Evolutionary conservation across 805 yeast species (phyloP), one percentile per base, ranked within the genome.

Genomic region (Candida xiaguanensis): DNA sequence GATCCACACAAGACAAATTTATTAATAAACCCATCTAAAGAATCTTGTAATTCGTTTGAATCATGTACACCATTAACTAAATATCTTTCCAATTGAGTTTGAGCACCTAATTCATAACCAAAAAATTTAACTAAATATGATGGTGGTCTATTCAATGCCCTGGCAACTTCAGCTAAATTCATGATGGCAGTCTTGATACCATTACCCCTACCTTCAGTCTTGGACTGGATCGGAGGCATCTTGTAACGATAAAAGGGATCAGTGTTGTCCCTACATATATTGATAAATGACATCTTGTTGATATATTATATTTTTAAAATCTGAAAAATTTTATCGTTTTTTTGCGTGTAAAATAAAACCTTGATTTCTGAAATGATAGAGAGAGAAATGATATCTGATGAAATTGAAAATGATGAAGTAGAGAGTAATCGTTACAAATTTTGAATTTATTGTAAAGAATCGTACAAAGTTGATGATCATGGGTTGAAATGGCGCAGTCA

Each of bases 211-310:
- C 99, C 99, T 72, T 93, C 98, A 50, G 87, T 87, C 76, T 93
- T 93, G 52, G 96, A 86, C 70, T 86, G 95, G 67, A 93, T 83
- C 31, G 95, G 85, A 60, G 99, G 99, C 99, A 93, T 93, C 74
- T 93, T 93, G 70, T 93, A 93, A 74, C 99, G 96, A 80, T 93
- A 93, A 66, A 93, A 93, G 32, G 97, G 97, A 72, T 93, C 99
- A 57, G 85, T 81, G 74, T 91, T 93, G 59, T 89, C 96, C 74
- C 99, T 89, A 66, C 95, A 83, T 56, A 93, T 91, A 67, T 93
- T 91, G 59, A 91, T 83, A 52, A 80, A 72, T 40, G 96, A 85
- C 96, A 88, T n/a, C n/a, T n/a, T 88, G 31, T 24, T 49, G 15
- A 17, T 13, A 16, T 19, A 15, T 15, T 24, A 8, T 14, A 4